A percentile compares a stretch with the other conserved stretches of the same genome.
phyloP scores from a whole-genome alignment of 352 stramenopile genomes.

The Globisporangium sylvaticum region DNA sequence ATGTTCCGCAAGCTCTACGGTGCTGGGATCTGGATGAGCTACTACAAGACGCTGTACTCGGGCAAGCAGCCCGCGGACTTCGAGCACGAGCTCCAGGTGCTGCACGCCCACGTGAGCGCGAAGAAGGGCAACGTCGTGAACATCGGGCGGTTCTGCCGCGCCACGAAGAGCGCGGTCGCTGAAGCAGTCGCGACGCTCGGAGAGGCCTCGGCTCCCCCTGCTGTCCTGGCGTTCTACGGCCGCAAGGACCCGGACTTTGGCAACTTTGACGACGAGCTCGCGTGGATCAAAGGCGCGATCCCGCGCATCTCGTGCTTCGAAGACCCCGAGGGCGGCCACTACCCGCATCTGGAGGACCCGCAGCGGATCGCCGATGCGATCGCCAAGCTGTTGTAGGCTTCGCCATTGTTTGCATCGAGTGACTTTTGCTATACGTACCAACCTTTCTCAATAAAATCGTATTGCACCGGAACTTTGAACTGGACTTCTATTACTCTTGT shows the following conservation, averaged over 20 bases:
- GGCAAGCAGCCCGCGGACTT: slow-evolving; percentile 23
- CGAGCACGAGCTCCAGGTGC: slow-evolving; percentile 22
- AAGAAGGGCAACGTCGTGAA: slow-evolving; percentile 24
- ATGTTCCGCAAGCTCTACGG: slow-evolving; percentile 31
- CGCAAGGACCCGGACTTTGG: slow-evolving; percentile 32
- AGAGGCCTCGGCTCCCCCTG: not conserved
- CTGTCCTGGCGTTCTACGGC: slow-evolving; percentile 35
- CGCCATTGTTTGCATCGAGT: not conserved
- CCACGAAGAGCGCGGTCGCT: slow-evolving; percentile 23
- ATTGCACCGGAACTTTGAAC: not conserved
- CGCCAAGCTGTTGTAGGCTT: slow-evolving; percentile 5
- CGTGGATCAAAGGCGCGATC: slow-evolving; percentile 26
- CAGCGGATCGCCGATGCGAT: slow-evolving; percentile 23
- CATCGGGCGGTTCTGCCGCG: slow-evolving; percentile 20
- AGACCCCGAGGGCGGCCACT: slow-evolving; percentile 27
- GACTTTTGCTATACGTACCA: too few species aligned
- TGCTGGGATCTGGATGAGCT: slow-evolving; percentile 24
- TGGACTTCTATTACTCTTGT: not conserved
- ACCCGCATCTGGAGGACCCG: slow-evolving; percentile 30
- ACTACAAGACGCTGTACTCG: slow-evolving; percentile 36
- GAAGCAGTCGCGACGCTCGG: slow-evolving; percentile 18
- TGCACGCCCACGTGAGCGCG: slow-evolving; percentile 19
- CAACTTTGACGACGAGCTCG: slow-evolving; percentile 26
- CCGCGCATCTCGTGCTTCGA: slow-evolving; percentile 19
- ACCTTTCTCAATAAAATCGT: too few species aligned